Evolutionary conservation across 495 filamentous ascomycete genomes (phyloP), one percentile per base, ranked within the genome.

Genomic region (Aspergillus panamensis): DNA sequence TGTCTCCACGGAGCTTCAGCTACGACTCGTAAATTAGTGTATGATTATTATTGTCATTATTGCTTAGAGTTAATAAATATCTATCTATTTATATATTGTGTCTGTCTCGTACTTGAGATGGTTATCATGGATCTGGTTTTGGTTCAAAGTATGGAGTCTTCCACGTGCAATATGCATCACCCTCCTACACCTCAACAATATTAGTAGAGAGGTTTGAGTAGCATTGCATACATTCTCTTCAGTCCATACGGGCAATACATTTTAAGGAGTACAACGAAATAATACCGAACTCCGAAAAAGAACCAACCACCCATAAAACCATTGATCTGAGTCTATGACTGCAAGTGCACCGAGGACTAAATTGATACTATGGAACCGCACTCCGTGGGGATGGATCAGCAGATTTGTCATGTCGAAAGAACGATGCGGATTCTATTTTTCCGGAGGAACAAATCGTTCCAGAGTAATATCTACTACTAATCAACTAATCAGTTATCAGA

Each of bases 341-440:
- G 42, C 14, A 45, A 19, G 5, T 45, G n/a, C 9, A 19, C 19
- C 16, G 12, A 56, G n/a, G 48, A 17, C 35, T 32, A 48, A 55
- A 47, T 43, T 9, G 16, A 21, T 49, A 51, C 56, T 51, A 64
- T 70, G 69, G 69, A 70, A 70, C 67, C 67, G 57, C 60, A n/a
- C 66, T 67, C 66, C 69, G 69, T 71, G 70, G 73, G 57, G 71
- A 64, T 65, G 53, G 72, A 76, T 75, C 69, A 68, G 68, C 72
- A 53, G 52, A 69, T 75, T 76, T 74, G 71, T 73, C 73, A 76
- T 73, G 64, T 55, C 17, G 54, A 50, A 58, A 39, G 42, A 64
- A 68, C 65, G 66, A 69, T 65, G 69, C 73, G 73, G 73, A 72
- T 73, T 73, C 65, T 72, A 69, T 76, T 74, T 76, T 73, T 70